Conservation (phyloP, 306 rosid genomes). For the Canavalia ensiformis region DNA sequence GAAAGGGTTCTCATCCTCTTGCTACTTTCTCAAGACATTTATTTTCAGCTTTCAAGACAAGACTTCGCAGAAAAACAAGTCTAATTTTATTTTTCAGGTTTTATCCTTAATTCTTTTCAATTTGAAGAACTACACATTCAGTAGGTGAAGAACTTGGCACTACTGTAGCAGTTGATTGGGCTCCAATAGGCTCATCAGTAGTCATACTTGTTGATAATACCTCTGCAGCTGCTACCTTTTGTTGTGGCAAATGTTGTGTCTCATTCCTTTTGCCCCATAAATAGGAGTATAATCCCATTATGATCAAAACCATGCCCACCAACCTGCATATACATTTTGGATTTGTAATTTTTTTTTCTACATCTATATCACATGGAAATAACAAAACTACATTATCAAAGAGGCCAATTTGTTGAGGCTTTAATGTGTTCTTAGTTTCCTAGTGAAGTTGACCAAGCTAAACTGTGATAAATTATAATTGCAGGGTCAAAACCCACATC, state of each 20-base stretch:
- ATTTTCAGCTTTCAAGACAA: not conserved
- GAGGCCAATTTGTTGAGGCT: too few relatives aligned
- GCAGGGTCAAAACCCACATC: too few relatives aligned
- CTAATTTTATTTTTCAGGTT: not conserved
- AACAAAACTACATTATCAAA: too few relatives aligned
- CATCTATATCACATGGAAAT: too few relatives aligned
- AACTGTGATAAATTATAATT: too few relatives aligned
- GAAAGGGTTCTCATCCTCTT: too few relatives aligned
- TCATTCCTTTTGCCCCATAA: not conserved
- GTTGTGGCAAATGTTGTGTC: not conserved
- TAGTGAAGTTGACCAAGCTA: too few relatives aligned
- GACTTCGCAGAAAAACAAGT: not conserved
- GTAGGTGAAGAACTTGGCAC: constrained; percentile 49
- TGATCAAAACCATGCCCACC: not conserved
- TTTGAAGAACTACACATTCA: not conserved
- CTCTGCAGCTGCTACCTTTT: not conserved
- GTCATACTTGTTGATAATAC: not conserved
- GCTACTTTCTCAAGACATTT: too few relatives aligned
- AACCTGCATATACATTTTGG: too few relatives aligned
- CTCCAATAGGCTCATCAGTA: constrained; percentile 22
- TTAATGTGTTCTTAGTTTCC: too few relatives aligned
- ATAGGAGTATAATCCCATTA: not conserved
- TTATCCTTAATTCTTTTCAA: not conserved
- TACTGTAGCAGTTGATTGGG: constrained; percentile 41
- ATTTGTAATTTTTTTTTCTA: too few relatives aligned